Base-by-base conservation (phyloP, 2,329 filamentous ascomycete genomes). In the Fusarium succisae region DNA sequence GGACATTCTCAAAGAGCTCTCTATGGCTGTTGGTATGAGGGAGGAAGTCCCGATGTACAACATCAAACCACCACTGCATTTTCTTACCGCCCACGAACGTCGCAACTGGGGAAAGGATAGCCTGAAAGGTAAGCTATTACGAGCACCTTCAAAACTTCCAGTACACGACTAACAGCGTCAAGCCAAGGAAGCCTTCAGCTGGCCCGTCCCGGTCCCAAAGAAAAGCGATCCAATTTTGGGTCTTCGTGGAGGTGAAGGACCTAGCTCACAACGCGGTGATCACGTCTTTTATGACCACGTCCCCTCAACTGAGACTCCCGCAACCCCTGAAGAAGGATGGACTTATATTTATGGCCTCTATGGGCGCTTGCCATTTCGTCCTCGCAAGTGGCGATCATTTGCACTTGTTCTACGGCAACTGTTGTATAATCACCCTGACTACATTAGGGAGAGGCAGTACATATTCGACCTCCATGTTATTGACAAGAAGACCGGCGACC, bases 351-450 rank as follows among this genome's bases (percentile, higher is more conserved):
- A 78, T 22, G 78, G 81, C 3, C 72, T 64, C 50, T 76, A 80
- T 5, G 91, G 81, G 15, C 62, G 58, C 8, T 62, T 82, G 6
- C 74, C 76, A 9, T 76, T 81, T 11, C 50, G 74, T 20, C 70
- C 75, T 8, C 35, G 50, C 28, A 67, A 80, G 30, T 74, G 66
- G 45, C 54, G 43, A 6, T 73, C 78, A 2, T 79, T 76, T 38
- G 41, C 73, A 5, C 28, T 15, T 3, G 80, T 79, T 9, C 57
- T 77, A 10, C 66, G 75, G 17, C 72, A 74, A 18, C 61, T 82
- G 10, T 69, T 82, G 7, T 74, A 37, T n/a, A 14, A 14, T 35
- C 45, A 20, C 15, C 11, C 50, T 30, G 20, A 28, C 8, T 3
- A 28, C 13, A 15, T 43, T 14, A n/a, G 11, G 14, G 55, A 26